Evolutionary conservation across 306 rosid species (phyloP), one percentile per base, ranked within the genome.

Genomic region (Lithocarpus polystachyus): DNA sequence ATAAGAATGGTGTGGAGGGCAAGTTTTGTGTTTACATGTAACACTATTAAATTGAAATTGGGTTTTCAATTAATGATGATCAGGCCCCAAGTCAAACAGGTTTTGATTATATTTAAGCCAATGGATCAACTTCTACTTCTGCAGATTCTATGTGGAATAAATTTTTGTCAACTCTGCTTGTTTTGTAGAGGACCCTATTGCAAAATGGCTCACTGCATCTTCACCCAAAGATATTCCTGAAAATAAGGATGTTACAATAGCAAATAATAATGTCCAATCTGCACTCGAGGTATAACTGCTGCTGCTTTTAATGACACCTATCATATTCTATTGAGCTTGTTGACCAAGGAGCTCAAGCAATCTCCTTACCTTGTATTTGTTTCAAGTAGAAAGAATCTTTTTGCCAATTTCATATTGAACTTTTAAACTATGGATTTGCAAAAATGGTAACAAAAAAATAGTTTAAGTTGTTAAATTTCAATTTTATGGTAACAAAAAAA

Each of bases 141-240:
- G 35, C 7, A 10, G 19, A 68, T 70, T 24, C 37, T 23, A 5
- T 73, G 11, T 43, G n/a, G 48, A n/a, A 24, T 40, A 43, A 61
- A 55, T 71, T 59, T 71, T 74, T 76, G 37, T 22, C 68, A 20
- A 26, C 53, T 69, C 75, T 74, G 59, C 81, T 68, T 84, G 65
- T 68, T 88, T 68, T 69, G 71, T 83, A 94, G 98, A 87, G 79
- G 98, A 94, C 75, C 92, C 98, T 20, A 90, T 95, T 81, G 89
- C 94, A 72, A 89, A 87, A 86, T 90, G 93, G 80, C 70, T 86
- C 84, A 83, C 78, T 70, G 83, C 89, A 68, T 52, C 88, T 85
- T 84, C 93, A 14, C 79, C 89, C 17, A 84, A 90, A 71, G 87
- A 84, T 82, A 79, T 86, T 74, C 84, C 89, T 35, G 88, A 85